Evolutionary conservation across 139 green algal species (phyloP), one percentile per base, ranked within the genome.

Genomic region (Micractinium sp.): DNA sequence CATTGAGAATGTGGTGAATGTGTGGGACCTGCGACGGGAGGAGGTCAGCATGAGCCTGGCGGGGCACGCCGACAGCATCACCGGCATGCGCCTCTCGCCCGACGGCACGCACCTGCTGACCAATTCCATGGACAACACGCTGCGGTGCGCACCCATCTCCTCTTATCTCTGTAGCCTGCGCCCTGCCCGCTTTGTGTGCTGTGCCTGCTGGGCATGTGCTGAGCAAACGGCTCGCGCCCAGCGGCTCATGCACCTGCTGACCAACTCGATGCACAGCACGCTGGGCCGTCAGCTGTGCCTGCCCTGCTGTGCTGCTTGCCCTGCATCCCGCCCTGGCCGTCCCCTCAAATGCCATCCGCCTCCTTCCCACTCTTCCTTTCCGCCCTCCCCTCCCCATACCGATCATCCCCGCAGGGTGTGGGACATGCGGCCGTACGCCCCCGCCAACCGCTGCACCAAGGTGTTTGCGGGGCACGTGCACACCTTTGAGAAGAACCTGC

Each of bases 121-220:
- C 36, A 99, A 99, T 92, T 86, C 91, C n/a, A 99, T 99, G 96
- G 98, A 99, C 93, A 97, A 97, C 92, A 99, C 98, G 41, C 93
- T 99, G 73, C 87, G 97, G 91, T 96, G 67, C 94, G 95, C 74
- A 38, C 29, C 74, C 41, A 29, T 38, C 23, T 39, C 67, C n/a
- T n/a, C n/a, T n/a, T n/a, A n/a, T n/a, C n/a, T n/a, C n/a, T n/a
- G n/a, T n/a, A n/a, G n/a, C n/a, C n/a, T n/a, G 53, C n/a, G n/a
- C 53, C 15, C 31, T 76, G 41, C 41, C 29, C 53, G 74, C 33
- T 73, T 81, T 18, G 12, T 81, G 76, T 41, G 73, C 15, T 38
- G 73, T 3, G 23, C 73, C 19, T 25, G 22, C 20, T 31, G 63
- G 22, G 63, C 63, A 23, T 71, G 63, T 27, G 47, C 63, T 71